Percentiles rank a stretch among this genome's conserved stretches.
Evolutionary conservation across 345 rosid species (phyloP).

Genomic region (Eucalyptus lansdowneana): DNA sequence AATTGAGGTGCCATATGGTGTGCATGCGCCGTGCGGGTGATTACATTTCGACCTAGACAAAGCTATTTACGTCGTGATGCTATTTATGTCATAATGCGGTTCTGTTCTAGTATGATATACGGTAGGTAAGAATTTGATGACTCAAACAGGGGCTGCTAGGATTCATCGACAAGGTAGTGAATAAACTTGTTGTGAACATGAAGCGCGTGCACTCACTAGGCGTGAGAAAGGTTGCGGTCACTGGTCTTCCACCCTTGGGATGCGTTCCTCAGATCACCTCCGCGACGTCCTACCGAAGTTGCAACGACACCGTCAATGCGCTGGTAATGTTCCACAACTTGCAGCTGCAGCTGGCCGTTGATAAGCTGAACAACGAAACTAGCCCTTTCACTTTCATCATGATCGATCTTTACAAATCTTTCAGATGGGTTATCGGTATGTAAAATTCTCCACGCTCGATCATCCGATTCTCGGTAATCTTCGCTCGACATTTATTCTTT

Average conservation of each 20-base stretch:
- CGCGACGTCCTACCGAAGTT: not conserved
- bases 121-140: not conserved
- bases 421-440: not conserved
- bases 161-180: slow-evolving; percentile 9
- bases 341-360: slow-evolving; percentile 5
- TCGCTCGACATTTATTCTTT: not conserved
- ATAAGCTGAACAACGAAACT: slow-evolving; percentile 8
- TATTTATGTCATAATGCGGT: not conserved
- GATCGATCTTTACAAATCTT: slow-evolving; percentile 26
- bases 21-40: not conserved
- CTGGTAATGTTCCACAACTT: slow-evolving; percentile 17
- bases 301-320: slow-evolving; percentile 1
- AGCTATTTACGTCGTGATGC: not conserved
- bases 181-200: slow-evolving; percentile 14
- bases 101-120: not conserved
- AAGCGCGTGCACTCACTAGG: slow-evolving; percentile 21
- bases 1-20: not conserved
- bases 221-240: slow-evolving; percentile 24
- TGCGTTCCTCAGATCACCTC: slow-evolving; percentile 20
- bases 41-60: not conserved
- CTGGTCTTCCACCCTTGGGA: slow-evolving; percentile 12
- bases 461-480: not conserved
- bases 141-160: slow-evolving; percentile 11
- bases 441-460: not conserved
- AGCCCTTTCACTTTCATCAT: slow-evolving; percentile 2